Percentiles rank a stretch among this genome's conserved stretches.
phyloP scores from a whole-genome alignment of 2,329 filamentous ascomycete species.

The Diplodia corticola region DNA sequence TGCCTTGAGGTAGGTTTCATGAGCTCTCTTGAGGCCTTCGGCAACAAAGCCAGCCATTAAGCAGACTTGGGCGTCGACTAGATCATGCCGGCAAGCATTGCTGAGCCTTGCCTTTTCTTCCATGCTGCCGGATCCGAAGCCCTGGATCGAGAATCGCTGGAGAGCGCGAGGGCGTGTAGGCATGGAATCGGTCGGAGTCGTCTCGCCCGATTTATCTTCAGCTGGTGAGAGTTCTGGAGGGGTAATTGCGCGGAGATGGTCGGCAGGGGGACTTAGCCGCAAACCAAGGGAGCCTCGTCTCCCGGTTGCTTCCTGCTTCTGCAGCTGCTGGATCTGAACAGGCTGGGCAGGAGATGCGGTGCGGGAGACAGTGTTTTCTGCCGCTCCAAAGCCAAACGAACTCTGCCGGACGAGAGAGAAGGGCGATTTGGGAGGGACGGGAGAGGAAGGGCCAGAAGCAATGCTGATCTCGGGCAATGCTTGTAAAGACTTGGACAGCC shows the following conservation, averaged over 20 bases:
- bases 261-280: conserved; percentile 1
- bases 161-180: conserved; percentile 48
- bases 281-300: background rate
- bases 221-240: conserved; percentile 48
- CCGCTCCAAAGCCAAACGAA: conserved; percentile 16
- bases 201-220: conserved; percentile 19
- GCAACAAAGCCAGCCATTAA: conserved; percentile 85
- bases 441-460: conserved; percentile 24
- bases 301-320: conserved; percentile 21
- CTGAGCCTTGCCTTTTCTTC: conserved; percentile 80
- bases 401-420: conserved; percentile 21
- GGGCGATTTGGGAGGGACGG: background rate
- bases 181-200: conserved; percentile 29
- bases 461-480: conserved; percentile 65
- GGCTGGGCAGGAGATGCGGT: conserved; percentile 12
- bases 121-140: conserved; percentile 64
- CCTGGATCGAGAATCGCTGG: conserved; percentile 63
- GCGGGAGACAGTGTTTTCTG: background rate
- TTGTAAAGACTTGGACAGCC: conserved; percentile 50
- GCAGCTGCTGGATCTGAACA: conserved; percentile 10
- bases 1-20: conserved; percentile 75
- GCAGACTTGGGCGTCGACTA: conserved; percentile 68
- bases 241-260: conserved; percentile 34
- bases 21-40: conserved; percentile 80
- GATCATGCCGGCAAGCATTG: conserved; percentile 74